Conservation (phyloP, 2,329 filamentous ascomycete genomes). For the Neofusicoccum parvum region DNA sequence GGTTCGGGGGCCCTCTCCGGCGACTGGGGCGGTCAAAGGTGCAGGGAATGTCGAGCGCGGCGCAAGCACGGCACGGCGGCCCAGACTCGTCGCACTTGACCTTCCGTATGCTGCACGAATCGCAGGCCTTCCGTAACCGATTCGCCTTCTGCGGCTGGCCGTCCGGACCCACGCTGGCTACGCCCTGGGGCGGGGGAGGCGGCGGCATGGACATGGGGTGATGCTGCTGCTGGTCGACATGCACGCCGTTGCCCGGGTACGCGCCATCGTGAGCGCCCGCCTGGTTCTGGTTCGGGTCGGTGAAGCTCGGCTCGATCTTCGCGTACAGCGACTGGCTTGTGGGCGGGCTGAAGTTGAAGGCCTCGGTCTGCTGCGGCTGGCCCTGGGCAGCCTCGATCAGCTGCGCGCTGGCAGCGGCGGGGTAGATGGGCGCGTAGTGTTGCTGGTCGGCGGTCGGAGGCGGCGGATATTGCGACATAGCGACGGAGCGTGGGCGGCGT, state of each 20-base stretch:
- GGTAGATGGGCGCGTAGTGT: constrained; percentile 39
- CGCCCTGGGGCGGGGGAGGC: constrained; percentile 16
- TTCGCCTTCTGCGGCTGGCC: constrained; percentile 36
- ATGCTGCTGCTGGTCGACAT: constrained; percentile 19
- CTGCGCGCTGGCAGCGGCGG: constrained; percentile 27
- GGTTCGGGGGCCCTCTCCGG: constrained; percentile 66
- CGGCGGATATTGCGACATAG: constrained; percentile 30
- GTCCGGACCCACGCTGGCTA: constrained; percentile 12
- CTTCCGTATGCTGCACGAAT: constrained; percentile 46
- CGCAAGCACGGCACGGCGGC: constrained; percentile 67
- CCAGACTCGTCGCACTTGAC: constrained; percentile 65
- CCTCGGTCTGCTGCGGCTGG: constrained; percentile 22
- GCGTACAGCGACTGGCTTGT: constrained; percentile 25
- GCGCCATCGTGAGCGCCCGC: constrained; percentile 10
- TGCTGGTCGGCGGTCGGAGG: constrained; percentile 31
- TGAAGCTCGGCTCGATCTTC: constrained; percentile 22
- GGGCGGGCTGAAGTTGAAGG: constrained; percentile 20
- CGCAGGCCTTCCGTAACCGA: constrained; percentile 43
- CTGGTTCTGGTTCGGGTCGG: constrained; percentile 21
- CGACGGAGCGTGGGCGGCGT: background rate
- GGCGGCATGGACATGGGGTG: constrained; percentile 19
- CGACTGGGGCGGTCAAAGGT: constrained; percentile 66
- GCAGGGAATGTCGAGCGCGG: constrained; percentile 66
- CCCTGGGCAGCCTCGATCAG: constrained; percentile 24
- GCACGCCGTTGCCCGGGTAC: constrained; percentile 15